phyloP scores from a whole-genome alignment of 768 basidiomycete species.

The Boletus bicolor region DNA sequence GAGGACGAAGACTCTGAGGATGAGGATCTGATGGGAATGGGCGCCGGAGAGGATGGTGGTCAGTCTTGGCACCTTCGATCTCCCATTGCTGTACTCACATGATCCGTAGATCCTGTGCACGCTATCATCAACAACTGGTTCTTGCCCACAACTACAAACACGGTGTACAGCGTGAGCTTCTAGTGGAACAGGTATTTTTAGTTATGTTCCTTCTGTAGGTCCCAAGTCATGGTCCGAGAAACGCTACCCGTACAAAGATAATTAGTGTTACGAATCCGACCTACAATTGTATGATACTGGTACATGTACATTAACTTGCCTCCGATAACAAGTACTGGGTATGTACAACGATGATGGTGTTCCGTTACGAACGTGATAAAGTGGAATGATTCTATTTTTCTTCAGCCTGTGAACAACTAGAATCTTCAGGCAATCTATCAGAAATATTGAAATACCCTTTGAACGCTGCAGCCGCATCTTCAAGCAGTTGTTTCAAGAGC shows the following conservation, averaged over 20 bases:
- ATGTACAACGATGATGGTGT: not conserved
- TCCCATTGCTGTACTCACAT: slow-evolving; percentile 1
- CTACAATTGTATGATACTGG: not conserved
- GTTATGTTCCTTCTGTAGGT: not conserved
- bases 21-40: slow-evolving; percentile 4
- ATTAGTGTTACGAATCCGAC: not conserved
- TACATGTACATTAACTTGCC: not conserved
- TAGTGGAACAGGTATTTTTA: slow-evolving; percentile 4
- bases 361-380: not conserved
- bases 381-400: not conserved
- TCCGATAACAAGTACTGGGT: not conserved
- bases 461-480: slow-evolving; percentile 19
- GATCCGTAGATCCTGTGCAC: slow-evolving; percentile 10
- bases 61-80: not conserved
- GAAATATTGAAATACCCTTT: slow-evolving; percentile 4
- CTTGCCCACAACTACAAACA: slow-evolving; percentile 17
- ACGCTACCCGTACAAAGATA: not conserved
- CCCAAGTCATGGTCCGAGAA: not conserved
- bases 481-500: slow-evolving; percentile 10
- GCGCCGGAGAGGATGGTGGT: slow-evolving; percentile 10
- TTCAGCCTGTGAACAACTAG: not conserved
- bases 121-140: slow-evolving; percentile 22
- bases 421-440: not conserved
- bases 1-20: slow-evolving; percentile 17
- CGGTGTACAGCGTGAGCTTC: slow-evolving; percentile 26